Evolutionary conservation across 305 asterid genomes (phyloP).

Genomic region (Petunia hybrid): DNA sequence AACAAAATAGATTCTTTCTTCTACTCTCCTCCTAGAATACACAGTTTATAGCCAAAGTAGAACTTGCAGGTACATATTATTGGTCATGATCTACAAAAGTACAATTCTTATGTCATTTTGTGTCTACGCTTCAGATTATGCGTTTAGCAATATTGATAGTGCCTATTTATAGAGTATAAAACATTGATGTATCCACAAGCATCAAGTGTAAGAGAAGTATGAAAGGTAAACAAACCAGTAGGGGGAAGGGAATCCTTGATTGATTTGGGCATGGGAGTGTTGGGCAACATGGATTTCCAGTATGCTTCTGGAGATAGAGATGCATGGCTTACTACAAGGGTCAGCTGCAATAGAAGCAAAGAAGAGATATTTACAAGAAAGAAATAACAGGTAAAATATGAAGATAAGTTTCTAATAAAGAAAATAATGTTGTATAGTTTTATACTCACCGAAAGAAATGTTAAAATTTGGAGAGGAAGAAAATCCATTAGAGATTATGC

Average conservation of each 20-base stretch:
- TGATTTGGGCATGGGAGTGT: slow-evolving; percentile 72
- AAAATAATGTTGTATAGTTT: too few species aligned
- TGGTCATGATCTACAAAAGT: too few species aligned
- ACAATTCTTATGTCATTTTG: not conserved
- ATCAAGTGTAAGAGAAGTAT: not conserved
- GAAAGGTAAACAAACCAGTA: slow-evolving; percentile 27
- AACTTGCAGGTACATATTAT: not conserved
- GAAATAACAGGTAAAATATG: too few species aligned
- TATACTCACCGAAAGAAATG: too few species aligned
- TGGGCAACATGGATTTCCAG: slow-evolving; percentile 74
- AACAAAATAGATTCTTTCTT: too few species aligned
- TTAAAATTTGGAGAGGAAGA: too few species aligned
- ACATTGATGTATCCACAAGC: not conserved
- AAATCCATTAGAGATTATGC: too few species aligned
- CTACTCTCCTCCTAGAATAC: too few species aligned
- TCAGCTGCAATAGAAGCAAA: slow-evolving; percentile 47
- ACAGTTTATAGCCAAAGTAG: not conserved
- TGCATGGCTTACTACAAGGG: slow-evolving; percentile 64
- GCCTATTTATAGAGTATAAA: not conserved
- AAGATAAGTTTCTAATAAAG: too few species aligned
- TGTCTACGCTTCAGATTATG: not conserved
- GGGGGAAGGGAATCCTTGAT: slow-evolving; percentile 55
- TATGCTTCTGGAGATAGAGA: slow-evolving; percentile 49
- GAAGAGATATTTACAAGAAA: too few species aligned
- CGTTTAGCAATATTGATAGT: not conserved